Conservation (phyloP, 306 rosid species). For the Trifolium pratense region DNA sequence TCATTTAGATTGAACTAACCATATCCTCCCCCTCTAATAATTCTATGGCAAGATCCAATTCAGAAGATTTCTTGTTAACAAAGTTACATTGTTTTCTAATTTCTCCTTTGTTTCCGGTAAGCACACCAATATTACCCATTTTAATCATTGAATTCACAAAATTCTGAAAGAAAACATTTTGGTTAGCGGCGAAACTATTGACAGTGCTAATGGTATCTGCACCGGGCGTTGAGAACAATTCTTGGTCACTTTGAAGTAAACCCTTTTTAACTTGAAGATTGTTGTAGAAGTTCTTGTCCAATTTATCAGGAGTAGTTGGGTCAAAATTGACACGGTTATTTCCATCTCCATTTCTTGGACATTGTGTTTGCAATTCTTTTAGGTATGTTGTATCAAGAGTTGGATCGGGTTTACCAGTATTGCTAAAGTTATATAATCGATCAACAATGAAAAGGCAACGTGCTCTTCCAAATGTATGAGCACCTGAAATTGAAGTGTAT, state of each 20-base stretch:
- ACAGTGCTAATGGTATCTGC: background rate
- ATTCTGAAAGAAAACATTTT: background rate
- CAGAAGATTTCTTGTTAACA: background rate
- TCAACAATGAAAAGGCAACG: background rate
- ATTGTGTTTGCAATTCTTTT: background rate
- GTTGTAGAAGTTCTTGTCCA: background rate
- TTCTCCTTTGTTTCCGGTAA: background rate
- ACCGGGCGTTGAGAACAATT: background rate
- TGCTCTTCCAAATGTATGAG: constrained; percentile 51
- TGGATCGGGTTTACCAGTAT: constrained; percentile 16
- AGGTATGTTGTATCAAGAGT: constrained; percentile 1
- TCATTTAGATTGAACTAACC: background rate
- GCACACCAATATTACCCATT: background rate
- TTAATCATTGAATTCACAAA: background rate
- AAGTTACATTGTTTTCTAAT: background rate
- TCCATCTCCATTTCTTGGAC: background rate
- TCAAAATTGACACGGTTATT: background rate
- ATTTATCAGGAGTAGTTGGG: constrained; percentile 15
- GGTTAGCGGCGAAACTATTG: background rate
- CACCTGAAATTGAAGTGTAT: constrained; percentile 28
- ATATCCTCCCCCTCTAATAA: background rate
- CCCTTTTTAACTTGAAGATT: constrained; percentile 9
- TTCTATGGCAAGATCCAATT: background rate
- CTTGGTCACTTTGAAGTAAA: constrained; percentile 15
- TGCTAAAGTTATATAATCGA: constrained; percentile 8